Conservation (phyloP, 306 rosid species). For the Lathyrus sativus region DNA sequence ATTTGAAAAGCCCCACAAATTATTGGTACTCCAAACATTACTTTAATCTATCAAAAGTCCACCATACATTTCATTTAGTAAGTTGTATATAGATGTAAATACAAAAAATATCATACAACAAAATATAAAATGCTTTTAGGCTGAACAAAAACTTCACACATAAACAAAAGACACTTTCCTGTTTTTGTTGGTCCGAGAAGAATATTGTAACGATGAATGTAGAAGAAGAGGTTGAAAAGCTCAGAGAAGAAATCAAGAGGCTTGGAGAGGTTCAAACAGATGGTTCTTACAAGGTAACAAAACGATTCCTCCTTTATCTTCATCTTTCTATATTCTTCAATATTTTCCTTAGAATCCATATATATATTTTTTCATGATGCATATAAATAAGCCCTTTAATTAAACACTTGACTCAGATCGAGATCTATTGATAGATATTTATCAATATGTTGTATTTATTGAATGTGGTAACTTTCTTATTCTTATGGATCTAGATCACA, state of each 20-base stretch:
- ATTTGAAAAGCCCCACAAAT: not conserved
- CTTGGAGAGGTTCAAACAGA: slow-evolving; percentile 72
- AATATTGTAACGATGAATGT: slow-evolving; percentile 72
- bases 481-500: slow-evolving; percentile 43
- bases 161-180: not conserved
- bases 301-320: not conserved
- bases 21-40: not conserved
- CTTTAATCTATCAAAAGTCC: not conserved
- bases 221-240: slow-evolving; percentile 85
- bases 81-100: not conserved
- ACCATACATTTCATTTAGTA: not conserved
- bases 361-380: slow-evolving; percentile 12
- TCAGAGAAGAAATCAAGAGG: slow-evolving; percentile 76
- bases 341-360: slow-evolving; percentile 3
- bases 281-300: slow-evolving; percentile 84
- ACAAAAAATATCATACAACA: not conserved
- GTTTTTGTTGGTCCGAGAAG: slow-evolving; percentile 25
- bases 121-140: slow-evolving; percentile 17
- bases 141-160: slow-evolving; percentile 1
- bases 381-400: slow-evolving; percentile 4
- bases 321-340: slow-evolving; percentile 9
- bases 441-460: slow-evolving; percentile 15
- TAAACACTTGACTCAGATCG: slow-evolving; percentile 33
- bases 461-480: slow-evolving; percentile 27
- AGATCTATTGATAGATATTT: slow-evolving; percentile 18